These are phyloP conservation scores for Tanacetum coccineum DNA, from an alignment of 129 eudicot genomes.

Conservation along the genomic window DNA sequence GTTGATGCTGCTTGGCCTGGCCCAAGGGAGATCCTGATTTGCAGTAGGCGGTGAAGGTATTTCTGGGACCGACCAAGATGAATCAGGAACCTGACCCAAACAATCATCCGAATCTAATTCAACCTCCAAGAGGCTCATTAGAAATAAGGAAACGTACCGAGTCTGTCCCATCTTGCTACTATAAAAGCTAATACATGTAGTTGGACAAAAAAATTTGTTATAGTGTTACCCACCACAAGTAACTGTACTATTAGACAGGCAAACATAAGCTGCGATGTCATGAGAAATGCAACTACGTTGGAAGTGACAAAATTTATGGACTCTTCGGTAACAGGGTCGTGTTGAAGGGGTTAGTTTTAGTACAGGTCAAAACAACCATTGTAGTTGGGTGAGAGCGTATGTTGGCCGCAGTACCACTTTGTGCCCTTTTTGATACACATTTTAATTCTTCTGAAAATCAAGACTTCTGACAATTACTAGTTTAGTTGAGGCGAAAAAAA, in stretches of 20 bases:
- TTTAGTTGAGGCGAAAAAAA: no score
- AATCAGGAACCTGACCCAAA: conserved; percentile 57
- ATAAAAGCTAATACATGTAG: conserved; percentile 46
- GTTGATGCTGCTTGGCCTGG: conserved; percentile 32
- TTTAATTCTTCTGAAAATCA: no score
- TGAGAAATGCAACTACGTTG: neutral
- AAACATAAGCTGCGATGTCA: no score
- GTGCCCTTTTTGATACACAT: neutral
- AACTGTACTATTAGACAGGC: no score
- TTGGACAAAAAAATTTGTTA: no score
- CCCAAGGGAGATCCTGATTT: conserved; percentile 69
- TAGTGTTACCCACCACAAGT: no score
- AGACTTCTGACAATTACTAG: no score
- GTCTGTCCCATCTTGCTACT: conserved; percentile 57
- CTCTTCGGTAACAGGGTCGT: no score
- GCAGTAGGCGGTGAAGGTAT: conserved; percentile 78
- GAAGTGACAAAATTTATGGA: neutral
- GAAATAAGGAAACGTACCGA: conserved; percentile 48
- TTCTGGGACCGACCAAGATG: conserved; percentile 62
- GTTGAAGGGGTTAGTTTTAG: no score
- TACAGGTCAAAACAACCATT: no score
- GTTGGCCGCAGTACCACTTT: neutral
- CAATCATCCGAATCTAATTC: conserved; percentile 60
- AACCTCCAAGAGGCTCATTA: conserved; percentile 47
- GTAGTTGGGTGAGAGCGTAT: neutral